Evolutionary conservation across 1,284 basidiomycete species (phyloP).

Genomic region (Cutaneotrichosporon sp.): DNA sequence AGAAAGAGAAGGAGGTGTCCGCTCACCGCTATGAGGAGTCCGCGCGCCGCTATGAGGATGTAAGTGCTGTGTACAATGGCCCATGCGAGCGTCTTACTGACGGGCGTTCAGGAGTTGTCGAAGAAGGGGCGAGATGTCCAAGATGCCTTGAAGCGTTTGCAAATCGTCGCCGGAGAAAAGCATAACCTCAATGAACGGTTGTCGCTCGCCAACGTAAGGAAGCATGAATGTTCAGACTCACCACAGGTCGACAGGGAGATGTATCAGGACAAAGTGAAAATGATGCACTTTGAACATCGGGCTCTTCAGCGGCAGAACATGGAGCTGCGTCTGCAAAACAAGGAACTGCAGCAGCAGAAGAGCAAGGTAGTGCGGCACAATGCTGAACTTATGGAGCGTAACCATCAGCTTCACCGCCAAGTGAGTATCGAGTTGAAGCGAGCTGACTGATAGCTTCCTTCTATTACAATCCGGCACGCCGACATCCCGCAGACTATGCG

Average conservation of each 20-base stretch:
- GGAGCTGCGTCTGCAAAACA: neutral
- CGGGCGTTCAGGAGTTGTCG: no score
- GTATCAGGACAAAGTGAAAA: conserved; percentile 2
- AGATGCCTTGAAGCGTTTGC: neutral
- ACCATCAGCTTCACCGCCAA: neutral
- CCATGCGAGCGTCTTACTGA: no score
- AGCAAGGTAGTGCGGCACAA: neutral
- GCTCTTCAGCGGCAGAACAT: neutral
- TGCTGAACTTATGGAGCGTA: neutral
- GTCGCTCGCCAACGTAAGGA: conserved; percentile 1
- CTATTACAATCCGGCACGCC: no score
- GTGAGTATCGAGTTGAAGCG: no score
- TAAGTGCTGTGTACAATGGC: no score
- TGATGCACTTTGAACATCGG: neutral
- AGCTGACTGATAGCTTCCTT: no score
- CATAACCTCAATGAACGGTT: conserved; percentile 1
- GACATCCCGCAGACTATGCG: no score
- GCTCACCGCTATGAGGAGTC: no score
- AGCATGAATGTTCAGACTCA: neutral
- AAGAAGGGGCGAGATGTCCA: no score
- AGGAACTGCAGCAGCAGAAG: no score
- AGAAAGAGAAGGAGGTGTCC: no score
- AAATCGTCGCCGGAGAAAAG: neutral
- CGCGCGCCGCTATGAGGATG: no score
- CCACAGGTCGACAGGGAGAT: neutral